Conservation (phyloP, 805 yeast genomes). For the Lipomyces lipofer region DNA sequence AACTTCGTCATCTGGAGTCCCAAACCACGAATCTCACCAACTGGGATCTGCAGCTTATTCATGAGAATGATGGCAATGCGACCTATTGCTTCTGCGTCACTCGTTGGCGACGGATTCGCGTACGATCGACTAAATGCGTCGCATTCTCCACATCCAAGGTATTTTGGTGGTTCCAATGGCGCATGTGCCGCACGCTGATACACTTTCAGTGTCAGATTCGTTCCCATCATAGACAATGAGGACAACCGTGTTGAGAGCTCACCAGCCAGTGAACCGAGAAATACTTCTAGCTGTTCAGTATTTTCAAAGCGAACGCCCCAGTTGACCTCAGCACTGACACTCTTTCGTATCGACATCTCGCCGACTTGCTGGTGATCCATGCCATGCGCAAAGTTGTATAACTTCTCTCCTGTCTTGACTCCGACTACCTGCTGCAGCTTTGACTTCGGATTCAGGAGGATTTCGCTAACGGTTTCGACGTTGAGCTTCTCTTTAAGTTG, state of each 20-base stretch:
- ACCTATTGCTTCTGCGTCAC: slow-evolving; percentile 59
- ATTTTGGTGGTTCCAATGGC: slow-evolving; percentile 74
- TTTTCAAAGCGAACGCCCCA: slow-evolving; percentile 82
- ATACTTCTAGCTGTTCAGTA: slow-evolving; percentile 61
- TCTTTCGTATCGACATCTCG: slow-evolving; percentile 57
- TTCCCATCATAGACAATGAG: slow-evolving; percentile 51
- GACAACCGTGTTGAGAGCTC: slow-evolving; percentile 61
- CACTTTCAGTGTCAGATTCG: slow-evolving; percentile 62
- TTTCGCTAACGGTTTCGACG: slow-evolving; percentile 43
- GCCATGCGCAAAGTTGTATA: slow-evolving; percentile 64
- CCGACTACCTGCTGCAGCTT: slow-evolving; percentile 59
- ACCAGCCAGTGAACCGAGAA: slow-evolving; percentile 55
- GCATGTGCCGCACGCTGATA: slow-evolving; percentile 66
- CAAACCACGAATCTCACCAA: slow-evolving; percentile 73
- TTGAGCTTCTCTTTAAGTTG: slow-evolving; percentile 47
- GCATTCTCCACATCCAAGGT: slow-evolving; percentile 81
- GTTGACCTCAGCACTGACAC: slow-evolving; percentile 84
- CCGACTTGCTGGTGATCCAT: slow-evolving; percentile 62
- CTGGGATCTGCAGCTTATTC: slow-evolving; percentile 58
- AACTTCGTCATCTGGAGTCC: slow-evolving; percentile 69
- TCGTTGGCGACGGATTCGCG: slow-evolving; percentile 60
- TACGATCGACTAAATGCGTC: slow-evolving; percentile 61
- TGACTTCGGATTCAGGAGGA: slow-evolving; percentile 41
- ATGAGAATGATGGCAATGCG: slow-evolving; percentile 59
- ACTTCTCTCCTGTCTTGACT: slow-evolving; percentile 63